Evolutionary conservation across 2,329 filamentous ascomycete species (phyloP).

Genomic region (Botryotinia globosa): DNA sequence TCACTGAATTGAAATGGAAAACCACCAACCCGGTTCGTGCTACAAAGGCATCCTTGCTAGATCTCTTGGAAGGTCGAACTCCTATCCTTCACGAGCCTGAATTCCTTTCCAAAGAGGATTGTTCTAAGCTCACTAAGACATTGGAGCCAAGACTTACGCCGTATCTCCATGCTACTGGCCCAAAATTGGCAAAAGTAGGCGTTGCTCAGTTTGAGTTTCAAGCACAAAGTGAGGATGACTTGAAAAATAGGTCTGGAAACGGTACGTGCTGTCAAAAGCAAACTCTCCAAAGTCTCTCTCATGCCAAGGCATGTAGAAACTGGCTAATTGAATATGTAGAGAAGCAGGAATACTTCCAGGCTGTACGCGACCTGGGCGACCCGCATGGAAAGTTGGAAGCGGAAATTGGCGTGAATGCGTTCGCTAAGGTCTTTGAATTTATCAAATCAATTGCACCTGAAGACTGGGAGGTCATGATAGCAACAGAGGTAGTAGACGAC

Average conservation of each 20-base stretch:
- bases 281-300: not conserved
- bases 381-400: not conserved
- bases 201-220: conserved; percentile 17
- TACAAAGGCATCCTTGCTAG: not conserved
- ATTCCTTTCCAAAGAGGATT: not conserved
- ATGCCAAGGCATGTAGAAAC: not conserved
- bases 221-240: conserved; percentile 11
- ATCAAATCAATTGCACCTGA: conserved; percentile 11
- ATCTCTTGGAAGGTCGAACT: conserved; percentile 5
- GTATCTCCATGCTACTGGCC: conserved; percentile 15
- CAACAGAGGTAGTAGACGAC: not conserved
- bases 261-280: not conserved
- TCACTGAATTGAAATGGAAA: not conserved
- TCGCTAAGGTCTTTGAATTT: conserved; percentile 9
- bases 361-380: not conserved
- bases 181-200: conserved; percentile 10
- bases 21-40: not conserved
- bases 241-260: conserved; percentile 15
- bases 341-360: conserved; percentile 14
- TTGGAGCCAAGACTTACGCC: conserved; percentile 7
- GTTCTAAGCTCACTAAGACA: not conserved
- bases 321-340: not conserved
- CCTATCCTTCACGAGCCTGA: conserved; percentile 5
- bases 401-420: conserved; percentile 3
- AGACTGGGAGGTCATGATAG: conserved; percentile 14